Evolutionary conservation across 306 rosid species (phyloP).

Genomic region (Adenanthera pavonina): DNA sequence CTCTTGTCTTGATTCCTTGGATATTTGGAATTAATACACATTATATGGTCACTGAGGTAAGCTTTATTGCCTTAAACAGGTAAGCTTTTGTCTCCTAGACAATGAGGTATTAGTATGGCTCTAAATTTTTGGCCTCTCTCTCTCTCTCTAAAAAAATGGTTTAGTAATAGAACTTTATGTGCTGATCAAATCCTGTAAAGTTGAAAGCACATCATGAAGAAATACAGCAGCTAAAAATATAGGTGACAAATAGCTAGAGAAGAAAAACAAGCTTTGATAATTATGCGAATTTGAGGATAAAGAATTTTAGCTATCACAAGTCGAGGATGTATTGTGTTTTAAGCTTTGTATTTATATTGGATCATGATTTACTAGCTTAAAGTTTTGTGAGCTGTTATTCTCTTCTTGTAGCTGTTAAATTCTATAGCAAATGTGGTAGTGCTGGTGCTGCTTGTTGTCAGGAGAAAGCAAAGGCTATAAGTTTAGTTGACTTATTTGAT

Average conservation of each 20-base stretch:
- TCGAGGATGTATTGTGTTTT: background rate
- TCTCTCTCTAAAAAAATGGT: background rate
- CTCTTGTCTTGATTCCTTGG: background rate
- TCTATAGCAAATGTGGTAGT: conserved; percentile 1
- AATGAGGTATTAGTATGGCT: background rate
- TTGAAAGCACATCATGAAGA: background rate
- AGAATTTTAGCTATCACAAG: background rate
- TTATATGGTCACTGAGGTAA: background rate
- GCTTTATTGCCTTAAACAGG: background rate
- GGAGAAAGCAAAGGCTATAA: background rate
- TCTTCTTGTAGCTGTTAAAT: background rate
- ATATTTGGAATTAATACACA: background rate
- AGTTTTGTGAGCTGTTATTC: background rate
- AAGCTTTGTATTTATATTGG: background rate
- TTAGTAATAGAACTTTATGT: background rate
- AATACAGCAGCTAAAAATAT: background rate
- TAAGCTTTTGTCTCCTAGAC: background rate
- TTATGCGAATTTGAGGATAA: background rate
- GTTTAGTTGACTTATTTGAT: background rate
- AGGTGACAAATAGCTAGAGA: background rate
- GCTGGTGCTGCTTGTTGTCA: background rate
- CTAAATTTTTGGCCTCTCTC: background rate
- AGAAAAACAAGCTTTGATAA: background rate
- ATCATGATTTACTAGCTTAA: background rate
- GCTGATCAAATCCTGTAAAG: background rate